phyloP scores from a whole-genome alignment of 352 stramenopile species.

The Phytophthora ramorum region DNA sequence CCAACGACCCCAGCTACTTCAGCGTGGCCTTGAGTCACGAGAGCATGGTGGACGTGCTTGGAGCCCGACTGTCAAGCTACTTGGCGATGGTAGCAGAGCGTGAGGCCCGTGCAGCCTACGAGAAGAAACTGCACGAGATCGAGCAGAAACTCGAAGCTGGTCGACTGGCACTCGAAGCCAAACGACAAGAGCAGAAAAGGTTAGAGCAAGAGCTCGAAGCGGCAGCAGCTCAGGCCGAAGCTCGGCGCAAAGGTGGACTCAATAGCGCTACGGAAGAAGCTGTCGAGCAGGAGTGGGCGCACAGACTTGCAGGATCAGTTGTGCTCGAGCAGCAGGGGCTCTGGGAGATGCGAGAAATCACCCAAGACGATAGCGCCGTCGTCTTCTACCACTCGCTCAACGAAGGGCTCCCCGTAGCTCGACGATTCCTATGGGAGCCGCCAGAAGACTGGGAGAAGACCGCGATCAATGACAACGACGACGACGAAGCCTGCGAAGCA shows the following conservation, averaged over 20 bases:
- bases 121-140: constrained; percentile 65
- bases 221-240: constrained; percentile 34
- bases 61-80: constrained; percentile 50
- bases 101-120: constrained; percentile 54
- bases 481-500: constrained; percentile 13
- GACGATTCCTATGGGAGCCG: constrained; percentile 60
- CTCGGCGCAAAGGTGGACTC: constrained; percentile 30
- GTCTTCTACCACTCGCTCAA: constrained; percentile 80
- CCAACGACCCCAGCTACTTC: constrained; percentile 58
- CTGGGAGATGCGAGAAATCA: constrained; percentile 73
- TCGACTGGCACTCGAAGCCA: constrained; percentile 59
- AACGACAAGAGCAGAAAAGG: constrained; percentile 68
- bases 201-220: constrained; percentile 60
- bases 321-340: constrained; percentile 54
- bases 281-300: constrained; percentile 53
- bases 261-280: constrained; percentile 19
- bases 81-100: constrained; percentile 52
- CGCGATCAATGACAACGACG: constrained; percentile 19
- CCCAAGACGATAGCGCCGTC: constrained; percentile 50
- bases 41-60: constrained; percentile 52
- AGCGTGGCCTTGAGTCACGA: constrained; percentile 63
- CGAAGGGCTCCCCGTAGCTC: constrained; percentile 40
- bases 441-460: constrained; percentile 42
- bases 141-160: constrained; percentile 73
- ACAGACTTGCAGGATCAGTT: constrained; percentile 49